phyloP scores from a whole-genome alignment of 148 eudicot genomes.

The Rhododendron henanense region DNA sequence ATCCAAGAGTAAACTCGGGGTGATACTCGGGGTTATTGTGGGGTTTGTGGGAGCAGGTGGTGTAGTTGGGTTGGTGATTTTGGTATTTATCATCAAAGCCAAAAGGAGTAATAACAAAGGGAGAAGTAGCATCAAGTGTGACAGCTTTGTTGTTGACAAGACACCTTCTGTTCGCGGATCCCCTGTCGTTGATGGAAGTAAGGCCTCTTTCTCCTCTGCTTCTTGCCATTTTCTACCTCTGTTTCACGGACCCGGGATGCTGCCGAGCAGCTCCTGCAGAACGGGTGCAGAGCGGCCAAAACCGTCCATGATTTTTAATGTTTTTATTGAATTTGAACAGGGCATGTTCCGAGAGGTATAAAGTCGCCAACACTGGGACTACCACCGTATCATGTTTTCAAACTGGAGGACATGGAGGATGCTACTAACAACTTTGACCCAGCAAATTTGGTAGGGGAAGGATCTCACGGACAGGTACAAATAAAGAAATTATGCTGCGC shows the following conservation, averaged over 20 bases:
- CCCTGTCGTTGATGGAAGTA: slow-evolving; percentile 55
- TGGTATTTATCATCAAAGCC: slow-evolving; percentile 31
- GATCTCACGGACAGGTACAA: slow-evolving; percentile 69
- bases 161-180: slow-evolving; percentile 29
- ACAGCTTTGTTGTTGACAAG: slow-evolving; percentile 46
- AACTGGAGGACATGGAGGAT: slow-evolving; percentile 79
- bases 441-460: slow-evolving; percentile 59
- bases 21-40: slow-evolving; percentile 61
- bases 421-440: slow-evolving; percentile 78
- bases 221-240: neutral
- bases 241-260: neutral
- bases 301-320: neutral
- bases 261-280: no score
- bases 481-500: neutral
- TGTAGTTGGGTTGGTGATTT: slow-evolving; percentile 37
- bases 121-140: slow-evolving; percentile 20
- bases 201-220: slow-evolving; percentile 14
- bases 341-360: slow-evolving; percentile 50
- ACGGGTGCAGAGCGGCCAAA: no score
- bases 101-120: slow-evolving; percentile 6
- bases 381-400: slow-evolving; percentile 61
- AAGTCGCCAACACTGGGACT: slow-evolving; percentile 64
- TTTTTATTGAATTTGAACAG: slow-evolving; percentile 27
- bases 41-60: slow-evolving; percentile 41
- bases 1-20: slow-evolving; percentile 42